Base-by-base conservation (phyloP, 179 eudicot species). In the Monotropa hypopitys region DNA sequence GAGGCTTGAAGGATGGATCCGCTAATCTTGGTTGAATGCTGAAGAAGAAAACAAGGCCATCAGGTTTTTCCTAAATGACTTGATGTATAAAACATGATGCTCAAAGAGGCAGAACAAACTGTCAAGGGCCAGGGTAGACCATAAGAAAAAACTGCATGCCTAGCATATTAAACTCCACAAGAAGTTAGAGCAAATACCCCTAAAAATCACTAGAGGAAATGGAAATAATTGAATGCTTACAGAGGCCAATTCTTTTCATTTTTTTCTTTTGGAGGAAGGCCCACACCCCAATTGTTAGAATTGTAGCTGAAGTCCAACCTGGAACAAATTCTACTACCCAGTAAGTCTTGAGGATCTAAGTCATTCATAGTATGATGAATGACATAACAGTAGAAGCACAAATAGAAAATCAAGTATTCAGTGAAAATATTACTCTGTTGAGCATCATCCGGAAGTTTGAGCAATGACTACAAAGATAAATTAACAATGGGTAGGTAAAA, bases 241-340 rank as follows among this genome's bases (percentile, higher is more conserved):
- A 91, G 72, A 50, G 91, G 93, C 99, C 98, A 96, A 81, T 80
- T 93, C 78, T 80, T 82, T 76, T 85, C 94, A 70, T 95, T 95
- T 74, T 93, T 92, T 71, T 73, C 89, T 80, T 85, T 93, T 35
- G 97, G 96, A 81, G 99, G 99, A 83, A 95, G 94, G 72, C 99
- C 97, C 79, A 93, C 91, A 63, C 94, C 99, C 98, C 99, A 93
- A 43, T 95, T 95, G 81, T 93, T 95, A 68, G 88, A 81, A 72
- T 43, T 84, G 89, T 95, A 95, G 86, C 86, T 89, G 87, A 95
- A 95, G 83, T 95, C 98, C 83, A 95, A 74, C 88, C 99, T 93
- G 92, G 75, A 28, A 78, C 72, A 45, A 54, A 13, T 81, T 46
- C 56, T 87, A 28, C 75, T 68, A 72, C 61, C 33, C 59, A 76